Base-by-base conservation (phyloP, 2,329 filamentous ascomycete genomes). In the Ustulina deusta region DNA sequence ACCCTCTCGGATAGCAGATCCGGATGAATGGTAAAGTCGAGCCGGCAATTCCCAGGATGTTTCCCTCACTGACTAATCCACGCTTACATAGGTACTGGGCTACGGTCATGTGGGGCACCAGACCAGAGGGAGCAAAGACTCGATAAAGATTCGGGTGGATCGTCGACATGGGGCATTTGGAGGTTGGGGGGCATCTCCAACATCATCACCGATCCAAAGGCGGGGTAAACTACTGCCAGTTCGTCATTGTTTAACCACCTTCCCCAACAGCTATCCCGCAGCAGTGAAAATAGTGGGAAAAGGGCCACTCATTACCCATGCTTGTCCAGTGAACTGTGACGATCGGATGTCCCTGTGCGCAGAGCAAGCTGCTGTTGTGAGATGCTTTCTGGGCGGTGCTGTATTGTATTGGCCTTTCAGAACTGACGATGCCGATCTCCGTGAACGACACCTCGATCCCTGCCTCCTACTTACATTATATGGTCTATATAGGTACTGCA, bases 171-270 rank as follows among this genome's bases (percentile, higher is more conserved):
- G 52, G 44, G 51, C 44, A 48, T 29, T 59, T 59, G 54, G 48
- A 52, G 36, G 36, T 36, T 58, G 34, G 62, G 55, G 56, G 15
- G 17, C 58, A 66, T 69, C 67, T 66, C 67, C 67, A 69, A 69
- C 63, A 56, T 66, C 38, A 48, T 61, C 60, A 62, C 17, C 63
- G 49, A 63, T 36, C 34, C 48, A 25, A 29, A 63, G 59, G 63
- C 59, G 66, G 66, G 66, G 58, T 69, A 60, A 54, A 36, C 13
- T 9, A 7, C 34, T 13, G 25, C 32, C 17, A 25, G 60, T 54
- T 62, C 58, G 57, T 46, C 51, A 62, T 62, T 17, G n/a, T 48
- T 58, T 56, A 63, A 62, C 63, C 63, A 69, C 67, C 67, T 69
- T 69, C 67, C 67, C 49, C 49, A 66, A 66, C 59, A 3, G 63